These are phyloP conservation scores for Coniochaeta ligniaria DNA, from an alignment of 2,329 filamentous ascomycete genomes.

Conservation along the genomic window DNA sequence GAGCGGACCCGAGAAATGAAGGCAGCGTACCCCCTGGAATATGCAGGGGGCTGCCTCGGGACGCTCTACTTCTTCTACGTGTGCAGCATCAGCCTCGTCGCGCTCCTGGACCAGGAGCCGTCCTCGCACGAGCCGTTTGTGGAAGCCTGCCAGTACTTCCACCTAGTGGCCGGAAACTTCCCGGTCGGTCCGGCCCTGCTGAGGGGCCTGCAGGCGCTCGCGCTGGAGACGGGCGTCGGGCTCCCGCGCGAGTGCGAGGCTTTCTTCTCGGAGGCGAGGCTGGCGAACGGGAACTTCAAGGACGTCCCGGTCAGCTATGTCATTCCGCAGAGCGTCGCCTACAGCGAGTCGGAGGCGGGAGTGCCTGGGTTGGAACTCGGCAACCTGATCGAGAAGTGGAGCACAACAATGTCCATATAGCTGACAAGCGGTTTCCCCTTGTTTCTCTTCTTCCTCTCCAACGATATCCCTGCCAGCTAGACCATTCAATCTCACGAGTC, in stretches of 20 bases:
- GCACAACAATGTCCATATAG: background rate
- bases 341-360: background rate
- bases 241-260: background rate
- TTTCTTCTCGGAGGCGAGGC: background rate
- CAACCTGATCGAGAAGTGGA: constrained; percentile 3
- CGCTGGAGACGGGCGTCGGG: background rate
- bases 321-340: background rate
- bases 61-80: constrained; percentile 3
- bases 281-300: background rate
- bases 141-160: constrained; percentile 1
- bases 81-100: constrained; percentile 2
- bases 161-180: background rate
- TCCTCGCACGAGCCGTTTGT: background rate
- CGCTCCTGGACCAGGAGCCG: background rate
- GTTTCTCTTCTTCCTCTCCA: background rate
- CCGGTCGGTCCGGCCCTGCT: background rate
- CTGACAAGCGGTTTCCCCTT: background rate
- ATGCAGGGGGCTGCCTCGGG: background rate
- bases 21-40: background rate
- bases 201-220: background rate
- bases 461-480: background rate
- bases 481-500: background rate
- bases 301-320: background rate
- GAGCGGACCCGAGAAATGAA: background rate
- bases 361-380: background rate